Conservation (phyloP, 2,329 filamentous ascomycete genomes). For the Aspergillus thermomutatus region DNA sequence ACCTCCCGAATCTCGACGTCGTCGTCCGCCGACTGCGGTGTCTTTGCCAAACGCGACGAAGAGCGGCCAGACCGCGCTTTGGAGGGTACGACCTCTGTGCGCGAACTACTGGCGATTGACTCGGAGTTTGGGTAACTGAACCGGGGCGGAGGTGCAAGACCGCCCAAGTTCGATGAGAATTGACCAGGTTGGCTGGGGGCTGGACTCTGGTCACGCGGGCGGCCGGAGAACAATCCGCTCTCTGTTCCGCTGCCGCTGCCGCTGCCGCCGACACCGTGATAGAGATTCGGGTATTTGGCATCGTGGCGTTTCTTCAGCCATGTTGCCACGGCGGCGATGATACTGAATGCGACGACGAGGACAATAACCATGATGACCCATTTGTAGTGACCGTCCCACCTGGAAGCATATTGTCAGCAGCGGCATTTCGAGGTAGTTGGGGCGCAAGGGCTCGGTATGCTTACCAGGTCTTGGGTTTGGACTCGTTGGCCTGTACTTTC, state of each 20-base stretch:
- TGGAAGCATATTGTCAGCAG: constrained; percentile 5
- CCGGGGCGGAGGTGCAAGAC: constrained; percentile 10
- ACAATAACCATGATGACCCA: constrained; percentile 82
- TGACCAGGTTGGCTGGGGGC: constrained; percentile 10
- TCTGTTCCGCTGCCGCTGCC: constrained; percentile 18
- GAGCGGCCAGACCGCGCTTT: constrained; percentile 10
- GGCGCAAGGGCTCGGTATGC: not conserved
- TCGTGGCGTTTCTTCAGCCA: constrained; percentile 72
- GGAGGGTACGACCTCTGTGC: constrained; percentile 20
- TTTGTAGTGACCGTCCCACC: constrained; percentile 60
- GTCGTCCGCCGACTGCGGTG: constrained; percentile 8
- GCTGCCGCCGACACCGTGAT: constrained; percentile 24
- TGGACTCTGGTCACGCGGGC: constrained; percentile 15
- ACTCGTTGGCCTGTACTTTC: constrained; percentile 9
- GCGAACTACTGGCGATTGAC: constrained; percentile 29
- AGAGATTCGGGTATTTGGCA: constrained; percentile 49
- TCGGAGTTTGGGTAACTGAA: constrained; percentile 14
- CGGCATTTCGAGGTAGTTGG: not conserved
- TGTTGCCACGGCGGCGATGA: constrained; percentile 64
- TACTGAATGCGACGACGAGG: constrained; percentile 65
- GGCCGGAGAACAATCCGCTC: constrained; percentile 18
- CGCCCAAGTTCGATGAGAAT: constrained; percentile 12
- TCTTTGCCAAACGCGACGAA: constrained; percentile 23
- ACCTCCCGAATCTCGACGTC: constrained; percentile 28
- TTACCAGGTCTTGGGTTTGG: constrained; percentile 21